Base-by-base conservation (phyloP, 495 filamentous ascomycete genomes). In the Hypoxylon lenormandii region DNA sequence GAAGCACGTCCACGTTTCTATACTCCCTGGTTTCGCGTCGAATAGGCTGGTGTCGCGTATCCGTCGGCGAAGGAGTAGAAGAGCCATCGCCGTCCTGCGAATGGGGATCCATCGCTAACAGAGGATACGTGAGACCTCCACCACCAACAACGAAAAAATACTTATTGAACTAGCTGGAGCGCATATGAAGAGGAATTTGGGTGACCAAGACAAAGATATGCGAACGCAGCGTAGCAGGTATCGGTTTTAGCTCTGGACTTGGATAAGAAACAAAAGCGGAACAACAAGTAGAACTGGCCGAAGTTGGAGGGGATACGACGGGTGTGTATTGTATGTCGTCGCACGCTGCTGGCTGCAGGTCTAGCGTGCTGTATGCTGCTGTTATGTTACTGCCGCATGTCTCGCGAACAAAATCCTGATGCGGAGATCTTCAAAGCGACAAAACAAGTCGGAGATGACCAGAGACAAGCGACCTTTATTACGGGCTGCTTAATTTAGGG, bases 31-130 rank as follows among this genome's bases (percentile, higher is more conserved):
- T 19, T 43, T 80, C 78, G 63, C 70, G 70, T 55, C 76, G 72
- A 21, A 66, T 64, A 7, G 68, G 23, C 11, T 74, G 76, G 22
- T 74, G 74, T 42, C 80, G 81, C 48, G 80, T 78, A 60, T 82
- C 76, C n/a, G 78, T 78, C 5, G 81, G 78, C 21, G 82, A 81
- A 50, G 80, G 67, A 54, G 53, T 55, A 13, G 77, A 66, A 56
- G 72, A 66, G 36, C 71, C 72, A 50, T 42, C 74, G 67, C 74
- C 70, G 13, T 72, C 57, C 5, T 75, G 74, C 22, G 74, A 69
- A 67, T 66, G 64, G 19, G 77, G 74, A 64, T 81, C 80, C 82
- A 83, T 83, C 69, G 64, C 60, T 30, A 52, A 12, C 13, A 50
- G 59, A 51, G 18, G 46, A 60, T 66, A 48, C 36, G 65, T 38